phyloP scores from a whole-genome alignment of 2,329 filamentous ascomycete species.

The Apiospora aurea region DNA sequence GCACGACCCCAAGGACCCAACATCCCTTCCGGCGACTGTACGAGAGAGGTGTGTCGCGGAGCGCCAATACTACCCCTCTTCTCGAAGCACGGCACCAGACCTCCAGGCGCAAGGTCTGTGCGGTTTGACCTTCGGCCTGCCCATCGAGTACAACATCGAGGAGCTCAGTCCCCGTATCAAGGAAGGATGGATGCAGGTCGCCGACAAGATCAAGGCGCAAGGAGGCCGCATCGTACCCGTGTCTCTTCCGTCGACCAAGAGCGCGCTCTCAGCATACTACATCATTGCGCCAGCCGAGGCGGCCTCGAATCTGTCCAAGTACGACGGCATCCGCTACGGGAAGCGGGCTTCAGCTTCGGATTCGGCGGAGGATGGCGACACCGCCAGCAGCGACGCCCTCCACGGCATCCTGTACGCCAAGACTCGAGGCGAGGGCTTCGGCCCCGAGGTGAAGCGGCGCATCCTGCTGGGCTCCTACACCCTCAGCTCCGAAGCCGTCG shows the following conservation, averaged over 20 bases:
- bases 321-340: constrained; percentile 95
- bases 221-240: constrained; percentile 79
- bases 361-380: constrained; percentile 41
- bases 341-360: constrained; percentile 50
- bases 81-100: constrained; percentile 21
- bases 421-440: constrained; percentile 78
- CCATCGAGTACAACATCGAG: constrained; percentile 84
- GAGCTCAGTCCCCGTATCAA: constrained; percentile 78
- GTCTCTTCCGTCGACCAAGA: constrained; percentile 81
- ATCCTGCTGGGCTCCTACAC: constrained; percentile 91
- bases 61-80: constrained; percentile 39
- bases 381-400: constrained; percentile 61
- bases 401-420: constrained; percentile 76
- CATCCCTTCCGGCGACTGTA: constrained; percentile 66
- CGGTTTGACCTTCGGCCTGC: constrained; percentile 61
- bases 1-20: constrained; percentile 77
- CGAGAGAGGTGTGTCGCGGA: constrained; percentile 54
- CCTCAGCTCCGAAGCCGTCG: constrained; percentile 86
- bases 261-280: constrained; percentile 93
- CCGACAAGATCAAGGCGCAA: constrained; percentile 64
- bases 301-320: constrained; percentile 94
- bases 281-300: constrained; percentile 94
- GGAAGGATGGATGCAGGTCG: constrained; percentile 70
- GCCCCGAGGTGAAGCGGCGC: constrained; percentile 82
- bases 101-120: constrained; percentile 31